These are phyloP conservation scores for Neurospora pannonica DNA, from an alignment of 495 filamentous ascomycete species.

Conservation along the genomic window DNA sequence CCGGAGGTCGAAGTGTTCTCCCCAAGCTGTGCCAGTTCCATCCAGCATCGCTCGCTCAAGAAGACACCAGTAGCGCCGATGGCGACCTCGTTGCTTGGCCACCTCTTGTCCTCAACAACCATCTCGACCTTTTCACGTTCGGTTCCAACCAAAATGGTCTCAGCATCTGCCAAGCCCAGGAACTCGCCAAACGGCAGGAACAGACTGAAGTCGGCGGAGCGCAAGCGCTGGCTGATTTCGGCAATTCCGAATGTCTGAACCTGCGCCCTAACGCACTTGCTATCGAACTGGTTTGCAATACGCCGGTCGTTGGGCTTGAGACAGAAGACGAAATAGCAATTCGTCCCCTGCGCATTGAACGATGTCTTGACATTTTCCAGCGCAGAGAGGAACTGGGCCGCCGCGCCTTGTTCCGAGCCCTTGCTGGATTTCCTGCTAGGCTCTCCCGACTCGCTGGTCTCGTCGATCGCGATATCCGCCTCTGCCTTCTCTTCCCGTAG, in stretches of 20 bases:
- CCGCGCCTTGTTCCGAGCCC: slow-evolving; percentile 64
- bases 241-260: slow-evolving; percentile 94
- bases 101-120: slow-evolving; percentile 78
- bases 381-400: slow-evolving; percentile 82
- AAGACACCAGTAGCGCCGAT: slow-evolving; percentile 91
- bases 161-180: slow-evolving; percentile 74
- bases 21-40: slow-evolving; percentile 69
- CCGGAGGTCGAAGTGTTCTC: slow-evolving; percentile 48
- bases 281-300: slow-evolving; percentile 97
- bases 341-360: slow-evolving; percentile 68
- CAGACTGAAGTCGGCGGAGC: slow-evolving; percentile 88
- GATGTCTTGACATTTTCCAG: slow-evolving; percentile 83
- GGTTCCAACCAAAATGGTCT: slow-evolving; percentile 76
- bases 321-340: slow-evolving; percentile 94
- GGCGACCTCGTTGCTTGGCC: slow-evolving; percentile 85
- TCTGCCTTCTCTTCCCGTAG: slow-evolving; percentile 27
- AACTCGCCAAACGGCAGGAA: slow-evolving; percentile 97
- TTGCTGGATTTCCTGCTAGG: slow-evolving; percentile 19
- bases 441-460: slow-evolving; percentile 43
- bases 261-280: slow-evolving; percentile 92
- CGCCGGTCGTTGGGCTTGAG: slow-evolving; percentile 94
- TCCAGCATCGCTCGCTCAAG: slow-evolving; percentile 90
- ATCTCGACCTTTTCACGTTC: slow-evolving; percentile 88
- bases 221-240: slow-evolving; percentile 85
- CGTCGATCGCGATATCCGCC: slow-evolving; percentile 30